Evolutionary conservation across 805 yeast genomes (phyloP).

Genomic region (Wickerhamiella australiensis): DNA sequence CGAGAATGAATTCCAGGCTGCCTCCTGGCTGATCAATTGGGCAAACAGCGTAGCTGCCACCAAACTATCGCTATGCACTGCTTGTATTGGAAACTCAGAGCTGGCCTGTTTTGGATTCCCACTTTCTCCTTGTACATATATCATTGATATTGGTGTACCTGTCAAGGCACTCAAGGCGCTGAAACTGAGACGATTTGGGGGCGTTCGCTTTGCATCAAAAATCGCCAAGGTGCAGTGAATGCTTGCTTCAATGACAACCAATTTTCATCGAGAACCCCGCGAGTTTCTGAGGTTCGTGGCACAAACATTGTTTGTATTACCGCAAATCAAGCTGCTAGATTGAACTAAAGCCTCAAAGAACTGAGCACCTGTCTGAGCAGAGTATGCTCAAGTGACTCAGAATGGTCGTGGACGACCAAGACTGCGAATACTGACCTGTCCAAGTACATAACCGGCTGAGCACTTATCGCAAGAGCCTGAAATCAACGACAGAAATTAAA

Average conservation of each 20-base stretch:
- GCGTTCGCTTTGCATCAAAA: neutral
- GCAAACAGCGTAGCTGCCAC: constrained; percentile 35
- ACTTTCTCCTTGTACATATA: constrained; percentile 22
- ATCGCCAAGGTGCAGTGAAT: neutral
- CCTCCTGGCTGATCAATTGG: constrained; percentile 48
- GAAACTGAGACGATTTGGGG: neutral
- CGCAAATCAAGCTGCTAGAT: too few species aligned
- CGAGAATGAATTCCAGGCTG: constrained; percentile 21
- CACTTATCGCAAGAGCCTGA: too few species aligned
- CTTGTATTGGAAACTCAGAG: constrained; percentile 44
- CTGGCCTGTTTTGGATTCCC: constrained; percentile 67
- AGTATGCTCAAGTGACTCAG: too few species aligned
- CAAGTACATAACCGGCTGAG: too few species aligned
- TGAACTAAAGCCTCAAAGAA: too few species aligned
- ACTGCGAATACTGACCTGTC: too few species aligned
- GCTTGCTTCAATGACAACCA: neutral
- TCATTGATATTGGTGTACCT: constrained; percentile 1
- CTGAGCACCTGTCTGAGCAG: too few species aligned
- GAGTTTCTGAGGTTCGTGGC: too few species aligned
- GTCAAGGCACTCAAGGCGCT: neutral
- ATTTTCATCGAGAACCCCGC: neutral
- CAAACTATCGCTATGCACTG: constrained; percentile 60
- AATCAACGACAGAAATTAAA: neutral
- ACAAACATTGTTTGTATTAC: too few species aligned
- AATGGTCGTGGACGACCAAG: too few species aligned